Percentiles rank a stretch among this genome's conserved stretches.
phyloP scores from a whole-genome alignment of 768 basidiomycete genomes.

The Termitomyces sp. region DNA sequence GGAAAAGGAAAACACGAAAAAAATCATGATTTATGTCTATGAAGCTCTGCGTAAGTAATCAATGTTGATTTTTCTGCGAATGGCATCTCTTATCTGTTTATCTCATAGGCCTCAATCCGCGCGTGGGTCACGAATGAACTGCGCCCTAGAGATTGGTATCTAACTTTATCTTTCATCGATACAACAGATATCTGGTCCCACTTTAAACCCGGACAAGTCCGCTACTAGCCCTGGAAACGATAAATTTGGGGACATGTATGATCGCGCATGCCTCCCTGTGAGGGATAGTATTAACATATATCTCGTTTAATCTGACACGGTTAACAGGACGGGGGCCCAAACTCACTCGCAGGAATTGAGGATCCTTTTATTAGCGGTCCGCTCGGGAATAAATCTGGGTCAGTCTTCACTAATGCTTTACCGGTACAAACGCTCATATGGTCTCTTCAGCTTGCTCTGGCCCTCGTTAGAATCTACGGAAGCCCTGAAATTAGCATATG shows the following conservation, averaged over 20 bases:
- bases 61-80: background rate
- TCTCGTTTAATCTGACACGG: background rate
- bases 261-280: slow-evolving; percentile 37
- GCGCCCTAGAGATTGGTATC: background rate
- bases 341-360: slow-evolving; percentile 16
- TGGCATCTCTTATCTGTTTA: background rate
- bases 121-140: slow-evolving; percentile 18
- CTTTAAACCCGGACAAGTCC: slow-evolving; percentile 21
- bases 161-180: background rate
- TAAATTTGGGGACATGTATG: slow-evolving; percentile 25
- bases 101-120: slow-evolving; percentile 25
- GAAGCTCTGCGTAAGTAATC: slow-evolving; percentile 42
- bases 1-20: slow-evolving; percentile 17
- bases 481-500: background rate
- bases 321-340: slow-evolving; percentile 18
- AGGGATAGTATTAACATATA: slow-evolving; percentile 5
- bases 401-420: background rate
- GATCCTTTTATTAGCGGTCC: slow-evolving; percentile 13
- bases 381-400: slow-evolving; percentile 1
- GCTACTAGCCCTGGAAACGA: slow-evolving; percentile 22
- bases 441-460: slow-evolving; percentile 21
- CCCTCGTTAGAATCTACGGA: slow-evolving; percentile 33
- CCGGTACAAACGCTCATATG: background rate
- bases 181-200: slow-evolving; percentile 32
- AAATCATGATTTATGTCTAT: slow-evolving; percentile 38